Evolutionary conservation across 2,329 filamentous ascomycete genomes (phyloP), one percentile per base, ranked within the genome.

Genomic region (Neurospora sp.): DNA sequence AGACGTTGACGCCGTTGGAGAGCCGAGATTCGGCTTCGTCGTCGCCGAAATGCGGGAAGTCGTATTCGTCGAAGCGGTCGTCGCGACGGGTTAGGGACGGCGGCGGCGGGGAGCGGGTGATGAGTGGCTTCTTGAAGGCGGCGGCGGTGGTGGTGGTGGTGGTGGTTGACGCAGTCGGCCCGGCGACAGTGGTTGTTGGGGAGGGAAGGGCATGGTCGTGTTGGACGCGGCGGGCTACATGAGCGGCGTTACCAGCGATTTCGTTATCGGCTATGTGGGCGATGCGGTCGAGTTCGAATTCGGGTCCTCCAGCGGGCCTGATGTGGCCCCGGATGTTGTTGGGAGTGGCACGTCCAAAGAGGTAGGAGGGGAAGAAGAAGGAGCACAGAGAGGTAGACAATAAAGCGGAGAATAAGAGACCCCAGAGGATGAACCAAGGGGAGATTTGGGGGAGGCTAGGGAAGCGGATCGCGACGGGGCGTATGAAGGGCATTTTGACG

Each of bases 281-380:
- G 78, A 78, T 41, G 74, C 75, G 38, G 76, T 74, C 67, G 76
- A 73, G 1, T 88, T 88, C 73, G 85, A 88, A 85, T 89, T 36
- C 89, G 87, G 87, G 87, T 89, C 76, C 43, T 46, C 10, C n/a
- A 19, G n/a, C 8, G 40, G 17, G 40, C 17, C 6, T 28, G 23
- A 62, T 33, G 23, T 33, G 6, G 6, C 12, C 52, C 12, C 3
- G 23, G 28, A 8, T 17, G 23, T 62, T 62, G 52, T 17, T 23
- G 3, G 23, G 6, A 8, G 6, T 33, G 52, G 15, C 6, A 33
- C 6, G 3, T 6, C 6, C 12, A 10, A 33, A 33, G 23, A 33
- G 52, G 15, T 36, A 36, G 33, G 6, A n/a, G 12, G 52, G 52
- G 8, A n/a, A 62, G 15, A 36, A 4, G 2, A 10, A 33, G 52